phyloP scores from a whole-genome alignment of 169 alveolate species.

The Cryptosporidium baileyi region DNA sequence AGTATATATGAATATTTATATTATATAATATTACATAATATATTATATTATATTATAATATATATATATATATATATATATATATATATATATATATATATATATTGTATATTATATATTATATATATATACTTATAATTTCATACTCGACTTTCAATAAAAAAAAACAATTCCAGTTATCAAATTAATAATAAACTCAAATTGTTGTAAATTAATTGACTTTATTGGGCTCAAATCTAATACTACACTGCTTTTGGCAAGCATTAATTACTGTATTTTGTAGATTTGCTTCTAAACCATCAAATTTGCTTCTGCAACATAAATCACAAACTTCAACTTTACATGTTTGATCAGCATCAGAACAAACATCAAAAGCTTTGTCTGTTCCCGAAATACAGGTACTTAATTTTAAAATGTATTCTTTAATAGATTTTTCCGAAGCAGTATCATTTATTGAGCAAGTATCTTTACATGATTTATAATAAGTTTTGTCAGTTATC shows the following conservation, averaged over 20 bases:
- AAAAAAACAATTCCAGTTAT: no score
- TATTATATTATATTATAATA: no score
- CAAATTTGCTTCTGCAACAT: conserved; percentile 35
- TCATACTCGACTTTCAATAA: no score
- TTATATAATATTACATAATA: no score
- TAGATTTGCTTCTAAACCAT: not conserved
- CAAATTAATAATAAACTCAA: no score
- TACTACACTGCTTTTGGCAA: conserved; percentile 48
- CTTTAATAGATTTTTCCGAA: conserved; percentile 12
- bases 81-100: no score
- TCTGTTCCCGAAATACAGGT: conserved; percentile 56
- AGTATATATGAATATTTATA: no score
- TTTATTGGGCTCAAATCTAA: conserved; percentile 2
- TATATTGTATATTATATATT: no score
- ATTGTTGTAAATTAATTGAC: not conserved
- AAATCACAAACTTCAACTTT: conserved; percentile 44
- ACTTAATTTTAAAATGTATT: conserved; percentile 4
- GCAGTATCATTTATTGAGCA: conserved; percentile 30
- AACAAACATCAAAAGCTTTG: conserved; percentile 51
- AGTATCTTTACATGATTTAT: conserved; percentile 25
- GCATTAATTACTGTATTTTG: conserved; percentile 4
- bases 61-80: no score
- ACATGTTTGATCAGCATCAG: conserved; percentile 48
- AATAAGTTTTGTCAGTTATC: conserved; percentile 49
- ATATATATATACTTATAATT: no score